Evolutionary conservation across 1,284 basidiomycete genomes (phyloP), one percentile per base, ranked within the genome.

Genomic region (Ustilago esculenta): DNA sequence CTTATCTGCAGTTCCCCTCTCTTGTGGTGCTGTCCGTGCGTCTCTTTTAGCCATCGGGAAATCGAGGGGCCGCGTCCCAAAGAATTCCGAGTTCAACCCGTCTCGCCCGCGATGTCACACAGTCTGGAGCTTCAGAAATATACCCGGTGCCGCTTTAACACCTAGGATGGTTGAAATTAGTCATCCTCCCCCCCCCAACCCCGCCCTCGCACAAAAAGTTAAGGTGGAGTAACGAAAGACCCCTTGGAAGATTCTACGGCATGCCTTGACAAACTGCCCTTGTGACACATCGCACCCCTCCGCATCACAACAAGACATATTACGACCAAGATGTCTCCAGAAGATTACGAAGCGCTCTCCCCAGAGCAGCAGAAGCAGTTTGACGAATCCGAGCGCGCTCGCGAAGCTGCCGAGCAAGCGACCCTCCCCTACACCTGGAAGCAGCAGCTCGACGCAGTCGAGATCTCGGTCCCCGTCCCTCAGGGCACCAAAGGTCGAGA

Each of bases 391-490:
- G 87, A 90, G 68, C 86, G 87, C 54, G 86, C 86, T 46, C 86
- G 88, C 23, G 93, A 97, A 83, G 83, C 83, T 56, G 85, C 82
- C 39, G 94, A 97, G 83, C 94, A 98, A 84, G 90, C 88, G 60
- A 87, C 88, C 14, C 85, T 99, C 56, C 96, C 96, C 1, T 98
- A 97, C 83, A 85, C 83, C 46, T 99, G 96, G 96, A 88, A 85
- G 41, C 96, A 99, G 81, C 89, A 93, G 73, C 86, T 99, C 6
- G 88, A 88, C 21, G 92, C 95, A 51, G 87, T 98, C 29, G 91
- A 94, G 53, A 84, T 99, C 54, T 85, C 86, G 6, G 85, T 98
- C 2, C 89, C 90, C 7, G 89, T 99, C 2, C 92, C 93, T 6
- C 86, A 89, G 56, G 95, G 94, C 21, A 95, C 93, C 1, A 87